A percentile compares a stretch with the other conserved stretches of the same genome.
These are phyloP conservation scores for Austroboletus eburneus DNA, from an alignment of 768 basidiomycete species.

Conservation along the genomic window DNA sequence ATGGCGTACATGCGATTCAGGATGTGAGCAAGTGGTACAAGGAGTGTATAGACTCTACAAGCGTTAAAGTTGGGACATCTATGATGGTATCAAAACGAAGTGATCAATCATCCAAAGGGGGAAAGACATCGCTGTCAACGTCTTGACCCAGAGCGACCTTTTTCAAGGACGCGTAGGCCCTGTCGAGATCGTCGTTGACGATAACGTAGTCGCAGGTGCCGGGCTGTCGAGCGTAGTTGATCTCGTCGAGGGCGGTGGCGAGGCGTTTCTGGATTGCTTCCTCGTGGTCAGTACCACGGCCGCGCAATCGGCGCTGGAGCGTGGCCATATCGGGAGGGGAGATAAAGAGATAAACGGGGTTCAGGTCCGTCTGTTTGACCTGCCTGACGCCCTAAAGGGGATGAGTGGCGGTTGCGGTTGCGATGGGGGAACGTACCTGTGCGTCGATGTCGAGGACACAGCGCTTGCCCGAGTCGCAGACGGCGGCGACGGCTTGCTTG, in stretches of 20 bases:
- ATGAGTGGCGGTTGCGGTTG: neutral
- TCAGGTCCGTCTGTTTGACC: conserved; percentile 76
- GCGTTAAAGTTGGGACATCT: too few species aligned
- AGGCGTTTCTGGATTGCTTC: conserved; percentile 71
- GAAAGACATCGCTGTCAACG: conserved; percentile 58
- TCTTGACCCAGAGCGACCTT: conserved; percentile 69
- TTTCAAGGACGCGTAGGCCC: conserved; percentile 76
- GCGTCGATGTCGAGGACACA: conserved; percentile 96
- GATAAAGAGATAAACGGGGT: conserved; percentile 89
- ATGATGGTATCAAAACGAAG: conserved; percentile 8
- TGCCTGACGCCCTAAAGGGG: conserved; percentile 77
- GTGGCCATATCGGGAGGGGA: conserved; percentile 77
- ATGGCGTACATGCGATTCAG: conserved; percentile 85
- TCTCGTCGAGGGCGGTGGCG: conserved; percentile 70
- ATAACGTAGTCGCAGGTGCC: conserved; percentile 78
- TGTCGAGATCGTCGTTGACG: conserved; percentile 85
- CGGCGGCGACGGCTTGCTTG: conserved; percentile 65
- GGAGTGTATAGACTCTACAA: too few species aligned
- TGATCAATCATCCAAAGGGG: conserved; percentile 53
- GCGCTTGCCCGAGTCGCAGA: conserved; percentile 64
- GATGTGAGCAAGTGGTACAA: conserved; percentile 20
- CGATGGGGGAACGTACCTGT: conserved; percentile 46
- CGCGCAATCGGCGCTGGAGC: conserved; percentile 65
- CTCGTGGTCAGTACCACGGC: conserved; percentile 82
- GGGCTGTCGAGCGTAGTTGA: conserved; percentile 77